These are phyloP conservation scores for Delonix regia DNA, from an alignment of 306 rosid species.

Conservation along the genomic window DNA sequence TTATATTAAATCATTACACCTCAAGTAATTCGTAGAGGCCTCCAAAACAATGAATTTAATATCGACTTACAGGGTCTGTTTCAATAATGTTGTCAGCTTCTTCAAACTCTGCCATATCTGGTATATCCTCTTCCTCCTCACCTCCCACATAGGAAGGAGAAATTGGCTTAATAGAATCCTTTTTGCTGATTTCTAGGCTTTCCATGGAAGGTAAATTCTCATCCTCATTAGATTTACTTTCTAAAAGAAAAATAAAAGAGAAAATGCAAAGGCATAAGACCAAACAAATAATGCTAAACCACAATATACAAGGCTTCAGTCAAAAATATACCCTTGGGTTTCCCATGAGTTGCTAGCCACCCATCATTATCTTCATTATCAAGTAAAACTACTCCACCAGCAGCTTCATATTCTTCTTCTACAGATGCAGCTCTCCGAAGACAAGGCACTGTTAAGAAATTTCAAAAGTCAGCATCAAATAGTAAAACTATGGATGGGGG, in stretches of 20 bases:
- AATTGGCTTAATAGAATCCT: slow-evolving; percentile 47
- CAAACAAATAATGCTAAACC: slow-evolving; percentile 13
- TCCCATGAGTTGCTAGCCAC: slow-evolving; percentile 97
- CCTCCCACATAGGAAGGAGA: slow-evolving; percentile 60
- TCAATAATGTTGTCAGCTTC: slow-evolving; percentile 76
- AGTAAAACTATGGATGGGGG: background rate
- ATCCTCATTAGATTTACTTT: slow-evolving; percentile 70
- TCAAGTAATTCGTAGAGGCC: background rate
- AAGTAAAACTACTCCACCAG: slow-evolving; percentile 90
- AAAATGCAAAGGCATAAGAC: slow-evolving; percentile 12
- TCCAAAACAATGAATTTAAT: background rate
- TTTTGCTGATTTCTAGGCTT: slow-evolving; percentile 73
- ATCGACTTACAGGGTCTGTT: slow-evolving; percentile 76
- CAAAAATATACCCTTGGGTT: slow-evolving; percentile 71
- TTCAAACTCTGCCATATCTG: slow-evolving; percentile 84
- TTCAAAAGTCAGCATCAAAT: slow-evolving; percentile 30
- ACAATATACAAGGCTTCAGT: background rate
- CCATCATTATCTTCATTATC: slow-evolving; percentile 95
- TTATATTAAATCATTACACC: background rate
- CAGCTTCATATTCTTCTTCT: slow-evolving; percentile 97
- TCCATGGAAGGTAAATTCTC: slow-evolving; percentile 90
- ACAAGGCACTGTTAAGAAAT: slow-evolving; percentile 79
- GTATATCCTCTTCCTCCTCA: slow-evolving; percentile 87
- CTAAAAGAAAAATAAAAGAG: slow-evolving; percentile 42
- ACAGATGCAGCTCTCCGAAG: slow-evolving; percentile 86